phyloP scores from a whole-genome alignment of 257 asterid species.

The Solanum sejunctum region DNA sequence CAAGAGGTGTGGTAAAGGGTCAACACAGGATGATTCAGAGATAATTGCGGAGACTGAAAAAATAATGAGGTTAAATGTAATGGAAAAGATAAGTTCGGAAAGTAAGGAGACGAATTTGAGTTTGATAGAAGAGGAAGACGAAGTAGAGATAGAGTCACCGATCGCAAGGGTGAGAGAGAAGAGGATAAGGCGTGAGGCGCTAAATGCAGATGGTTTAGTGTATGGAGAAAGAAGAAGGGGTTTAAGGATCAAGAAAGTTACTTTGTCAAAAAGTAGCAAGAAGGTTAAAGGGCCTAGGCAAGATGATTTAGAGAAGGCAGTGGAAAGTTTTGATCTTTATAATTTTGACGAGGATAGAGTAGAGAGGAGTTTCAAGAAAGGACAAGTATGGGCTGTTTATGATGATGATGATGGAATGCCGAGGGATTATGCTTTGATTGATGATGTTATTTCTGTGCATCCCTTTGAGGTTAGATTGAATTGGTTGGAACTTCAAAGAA shows the following conservation, averaged over 20 bases:
- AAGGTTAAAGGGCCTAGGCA: conserved; percentile 12
- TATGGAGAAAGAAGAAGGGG: neutral
- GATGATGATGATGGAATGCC: conserved; percentile 72
- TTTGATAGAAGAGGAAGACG: conserved; percentile 1
- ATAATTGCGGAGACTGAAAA: neutral
- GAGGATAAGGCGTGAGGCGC: neutral
- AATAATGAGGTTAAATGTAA: neutral
- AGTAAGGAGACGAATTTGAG: neutral
- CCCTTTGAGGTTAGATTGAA: conserved; percentile 61
- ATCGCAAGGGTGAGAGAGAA: neutral
- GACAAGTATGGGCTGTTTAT: conserved; percentile 89
- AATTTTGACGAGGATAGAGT: conserved; percentile 66
- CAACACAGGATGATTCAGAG: neutral
- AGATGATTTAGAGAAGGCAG: conserved; percentile 32
- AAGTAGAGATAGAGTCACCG: neutral
- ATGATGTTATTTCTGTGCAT: conserved; percentile 42
- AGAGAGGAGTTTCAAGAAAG: conserved; percentile 64
- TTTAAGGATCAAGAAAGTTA: conserved; percentile 3
- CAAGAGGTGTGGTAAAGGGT: neutral
- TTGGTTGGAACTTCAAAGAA: conserved; percentile 46
- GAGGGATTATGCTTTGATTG: conserved; percentile 65
- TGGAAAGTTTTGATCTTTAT: conserved; percentile 51
- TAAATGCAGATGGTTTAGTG: neutral
- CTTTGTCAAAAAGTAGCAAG: neutral
- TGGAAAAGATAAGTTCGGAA: conserved; percentile 1